These are phyloP conservation scores for Microcyclospora pomicola DNA, from an alignment of 2,329 filamentous ascomycete species.

Conservation along the genomic window DNA sequence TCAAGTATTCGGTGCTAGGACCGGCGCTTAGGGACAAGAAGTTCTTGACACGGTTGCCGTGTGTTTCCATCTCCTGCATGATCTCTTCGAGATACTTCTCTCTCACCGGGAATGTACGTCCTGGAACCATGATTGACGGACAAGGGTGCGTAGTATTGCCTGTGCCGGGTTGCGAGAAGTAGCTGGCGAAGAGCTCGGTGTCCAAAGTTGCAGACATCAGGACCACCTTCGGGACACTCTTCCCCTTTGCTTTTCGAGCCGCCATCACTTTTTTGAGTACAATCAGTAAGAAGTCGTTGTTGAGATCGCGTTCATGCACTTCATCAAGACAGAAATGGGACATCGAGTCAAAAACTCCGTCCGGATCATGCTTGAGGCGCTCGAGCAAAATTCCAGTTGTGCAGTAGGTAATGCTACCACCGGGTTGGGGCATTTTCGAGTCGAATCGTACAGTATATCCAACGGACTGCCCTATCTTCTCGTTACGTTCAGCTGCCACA, in stretches of 20 bases:
- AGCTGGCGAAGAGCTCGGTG: slow-evolving; percentile 31
- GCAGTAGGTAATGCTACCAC: slow-evolving; percentile 35
- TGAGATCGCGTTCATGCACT: slow-evolving; percentile 34
- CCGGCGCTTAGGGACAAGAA: no score
- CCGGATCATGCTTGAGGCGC: slow-evolving; percentile 28
- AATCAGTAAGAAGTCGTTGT: slow-evolving; percentile 34
- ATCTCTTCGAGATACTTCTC: slow-evolving; percentile 32
- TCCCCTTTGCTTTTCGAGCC: slow-evolving; percentile 20
- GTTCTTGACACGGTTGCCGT: slow-evolving; percentile 5
- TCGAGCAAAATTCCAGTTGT: slow-evolving; percentile 37
- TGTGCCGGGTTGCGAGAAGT: slow-evolving; percentile 25
- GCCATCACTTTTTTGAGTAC: slow-evolving; percentile 30
- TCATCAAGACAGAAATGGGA: slow-evolving; percentile 41
- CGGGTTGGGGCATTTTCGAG: slow-evolving; percentile 11
- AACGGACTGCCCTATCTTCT: slow-evolving; percentile 28
- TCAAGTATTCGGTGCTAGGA: slow-evolving; percentile 9
- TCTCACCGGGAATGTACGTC: slow-evolving; percentile 30
- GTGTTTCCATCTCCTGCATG: slow-evolving; percentile 17
- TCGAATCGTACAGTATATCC: slow-evolving; percentile 36
- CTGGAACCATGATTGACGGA: slow-evolving; percentile 31
- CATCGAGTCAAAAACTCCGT: slow-evolving; percentile 26
- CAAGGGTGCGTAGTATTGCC: slow-evolving; percentile 23
- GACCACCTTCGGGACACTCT: slow-evolving; percentile 30
- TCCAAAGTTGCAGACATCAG: slow-evolving; percentile 39
- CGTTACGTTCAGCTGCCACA: slow-evolving; percentile 34